A percentile compares a stretch with the other conserved stretches of the same genome.
phyloP scores from a whole-genome alignment of 768 basidiomycete genomes.

The Hirschioporus abietinus region DNA sequence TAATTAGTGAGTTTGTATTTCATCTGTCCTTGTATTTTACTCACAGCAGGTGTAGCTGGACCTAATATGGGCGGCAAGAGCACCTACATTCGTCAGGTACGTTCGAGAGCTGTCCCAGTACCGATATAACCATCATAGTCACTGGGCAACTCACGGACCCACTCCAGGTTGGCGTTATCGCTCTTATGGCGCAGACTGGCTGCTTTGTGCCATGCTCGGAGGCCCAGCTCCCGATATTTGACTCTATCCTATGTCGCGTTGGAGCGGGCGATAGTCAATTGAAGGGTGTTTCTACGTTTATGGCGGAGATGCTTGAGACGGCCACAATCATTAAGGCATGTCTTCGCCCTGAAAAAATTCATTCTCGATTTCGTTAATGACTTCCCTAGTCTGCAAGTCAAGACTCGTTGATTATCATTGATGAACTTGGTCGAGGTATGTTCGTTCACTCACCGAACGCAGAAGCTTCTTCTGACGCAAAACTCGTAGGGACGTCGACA shows the following conservation, averaged over 20 bases:
- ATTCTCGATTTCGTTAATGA: neutral
- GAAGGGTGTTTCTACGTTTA: slow-evolving; percentile 97
- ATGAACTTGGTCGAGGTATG: slow-evolving; percentile 87
- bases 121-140: slow-evolving; percentile 6
- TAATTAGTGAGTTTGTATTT: slow-evolving; percentile 62
- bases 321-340: slow-evolving; percentile 86
- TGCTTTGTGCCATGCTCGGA: slow-evolving; percentile 91
- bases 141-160: slow-evolving; percentile 6
- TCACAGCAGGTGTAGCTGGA: slow-evolving; percentile 50
- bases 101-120: slow-evolving; percentile 4
- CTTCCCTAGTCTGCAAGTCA: slow-evolving; percentile 72
- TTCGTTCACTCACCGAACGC: neutral
- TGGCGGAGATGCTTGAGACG: slow-evolving; percentile 99
- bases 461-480: slow-evolving; percentile 3
- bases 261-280: slow-evolving; percentile 97
- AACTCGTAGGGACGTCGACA: slow-evolving; percentile 74
- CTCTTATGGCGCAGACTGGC: slow-evolving; percentile 92
- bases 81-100: slow-evolving; percentile 88
- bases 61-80: slow-evolving; percentile 99
- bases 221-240: slow-evolving; percentile 87
- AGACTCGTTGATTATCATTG: slow-evolving; percentile 94
- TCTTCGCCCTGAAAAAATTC: neutral
- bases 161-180: slow-evolving; percentile 83
- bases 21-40: slow-evolving; percentile 2
- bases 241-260: slow-evolving; percentile 91